Percentiles rank a stretch among this genome's conserved stretches.
These are phyloP conservation scores for Venturia pyrina DNA, from an alignment of 2,329 filamentous ascomycete genomes.

Conservation along the genomic window DNA sequence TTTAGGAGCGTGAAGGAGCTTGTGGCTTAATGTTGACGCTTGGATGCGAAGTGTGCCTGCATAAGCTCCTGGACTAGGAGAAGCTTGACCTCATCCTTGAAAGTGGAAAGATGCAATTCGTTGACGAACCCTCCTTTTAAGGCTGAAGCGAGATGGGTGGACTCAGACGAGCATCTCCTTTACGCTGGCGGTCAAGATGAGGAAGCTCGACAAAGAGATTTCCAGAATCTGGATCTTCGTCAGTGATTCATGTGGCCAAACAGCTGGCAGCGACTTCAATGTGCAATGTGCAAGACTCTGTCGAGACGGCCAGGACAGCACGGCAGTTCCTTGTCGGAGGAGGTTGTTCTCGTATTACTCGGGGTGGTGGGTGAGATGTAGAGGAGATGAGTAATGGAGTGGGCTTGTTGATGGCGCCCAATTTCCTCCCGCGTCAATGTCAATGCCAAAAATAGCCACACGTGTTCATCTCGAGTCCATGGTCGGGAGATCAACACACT, in stretches of 20 bases:
- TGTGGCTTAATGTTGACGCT: conserved; percentile 2
- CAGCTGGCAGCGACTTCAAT: neutral
- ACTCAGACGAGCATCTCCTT: neutral
- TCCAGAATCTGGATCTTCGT: neutral
- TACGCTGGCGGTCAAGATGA: neutral
- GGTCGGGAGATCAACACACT: neutral
- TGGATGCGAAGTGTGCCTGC: conserved; percentile 1
- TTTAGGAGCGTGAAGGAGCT: conserved; percentile 2
- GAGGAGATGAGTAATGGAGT: neutral
- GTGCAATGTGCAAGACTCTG: neutral
- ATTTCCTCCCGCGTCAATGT: neutral
- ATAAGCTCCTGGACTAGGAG: neutral
- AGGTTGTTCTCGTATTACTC: neutral
- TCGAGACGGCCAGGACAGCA: neutral
- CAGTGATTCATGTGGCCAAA: neutral
- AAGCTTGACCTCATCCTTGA: neutral
- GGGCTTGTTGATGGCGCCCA: neutral
- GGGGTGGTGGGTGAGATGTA: neutral
- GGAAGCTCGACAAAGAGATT: neutral
- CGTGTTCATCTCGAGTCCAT: neutral
- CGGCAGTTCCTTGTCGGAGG: neutral
- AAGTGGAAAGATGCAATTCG: neutral
- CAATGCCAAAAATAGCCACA: conserved; percentile 2
- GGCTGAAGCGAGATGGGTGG: neutral
- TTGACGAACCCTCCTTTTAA: neutral